These are phyloP conservation scores for Penicillium brevicompactum DNA, from an alignment of 2,329 filamentous ascomycete genomes.

Conservation along the genomic window DNA sequence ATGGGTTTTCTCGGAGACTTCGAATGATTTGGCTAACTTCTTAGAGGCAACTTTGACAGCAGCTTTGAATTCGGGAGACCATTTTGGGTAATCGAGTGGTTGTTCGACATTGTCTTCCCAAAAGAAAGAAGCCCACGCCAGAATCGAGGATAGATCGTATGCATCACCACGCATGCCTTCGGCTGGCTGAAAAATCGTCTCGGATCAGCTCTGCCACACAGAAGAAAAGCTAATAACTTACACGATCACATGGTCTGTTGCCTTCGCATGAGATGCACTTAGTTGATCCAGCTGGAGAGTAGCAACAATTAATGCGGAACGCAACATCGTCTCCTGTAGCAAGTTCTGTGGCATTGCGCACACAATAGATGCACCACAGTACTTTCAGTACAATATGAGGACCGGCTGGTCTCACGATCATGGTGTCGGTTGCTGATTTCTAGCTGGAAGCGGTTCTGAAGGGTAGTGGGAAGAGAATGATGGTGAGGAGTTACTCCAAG, in stretches of 20 bases:
- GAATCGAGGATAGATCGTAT: not conserved
- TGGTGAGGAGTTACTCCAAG: too few species aligned
- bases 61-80: not conserved
- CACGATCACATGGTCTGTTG: not conserved
- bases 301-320: not conserved
- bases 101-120: not conserved
- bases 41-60: not conserved
- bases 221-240: not conserved
- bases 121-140: not conserved
- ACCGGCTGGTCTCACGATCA: too few species aligned
- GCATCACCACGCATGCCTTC: not conserved
- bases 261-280: not conserved
- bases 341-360: not conserved
- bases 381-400: not conserved
- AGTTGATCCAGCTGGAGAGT: not conserved
- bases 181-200: not conserved
- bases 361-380: not conserved
- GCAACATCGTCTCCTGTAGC: not conserved
- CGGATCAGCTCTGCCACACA: not conserved
- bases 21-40: not conserved
- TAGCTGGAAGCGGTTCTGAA: too few species aligned
- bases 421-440: too few species aligned
- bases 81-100: not conserved
- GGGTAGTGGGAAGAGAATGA: too few species aligned
- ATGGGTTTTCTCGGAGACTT: not conserved